Evolutionary conservation across 1,284 basidiomycete species (phyloP).

Genomic region (Tilletia horrida): DNA sequence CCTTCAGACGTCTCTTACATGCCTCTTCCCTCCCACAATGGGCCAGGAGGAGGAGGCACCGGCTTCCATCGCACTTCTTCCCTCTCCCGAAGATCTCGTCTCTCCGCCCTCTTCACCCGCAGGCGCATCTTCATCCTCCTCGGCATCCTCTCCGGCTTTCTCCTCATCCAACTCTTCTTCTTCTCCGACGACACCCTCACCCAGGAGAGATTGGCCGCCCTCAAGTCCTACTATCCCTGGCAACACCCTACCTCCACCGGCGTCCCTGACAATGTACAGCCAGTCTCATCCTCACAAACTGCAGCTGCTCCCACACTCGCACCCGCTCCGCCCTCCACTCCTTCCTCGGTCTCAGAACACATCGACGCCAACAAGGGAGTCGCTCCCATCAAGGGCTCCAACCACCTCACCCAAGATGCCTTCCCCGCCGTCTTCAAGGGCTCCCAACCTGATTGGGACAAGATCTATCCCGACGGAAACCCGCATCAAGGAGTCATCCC

Average conservation of each 20-base stretch:
- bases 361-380: background rate
- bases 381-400: background rate
- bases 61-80: background rate
- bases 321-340: background rate
- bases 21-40: conserved; percentile 3
- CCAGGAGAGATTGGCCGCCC: background rate
- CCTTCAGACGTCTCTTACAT: conserved; percentile 3
- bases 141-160: conserved; percentile 1
- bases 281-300: background rate
- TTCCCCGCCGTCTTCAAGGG: conserved; percentile 13
- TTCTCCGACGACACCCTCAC: conserved; percentile 1
- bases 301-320: background rate
- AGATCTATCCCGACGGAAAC: conserved; percentile 30
- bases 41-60: background rate
- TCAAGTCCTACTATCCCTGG: background rate
- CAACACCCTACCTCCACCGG: background rate
- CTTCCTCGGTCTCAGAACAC: background rate
- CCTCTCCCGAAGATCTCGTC: background rate
- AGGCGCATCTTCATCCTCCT: background rate
- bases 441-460: background rate
- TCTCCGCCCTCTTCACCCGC: background rate
- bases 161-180: conserved; percentile 7
- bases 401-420: background rate
- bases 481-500: conserved; percentile 43
- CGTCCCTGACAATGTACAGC: too few species aligned